phyloP scores from a whole-genome alignment of 2,329 filamentous ascomycete genomes.

The Fusarium bulbicola region DNA sequence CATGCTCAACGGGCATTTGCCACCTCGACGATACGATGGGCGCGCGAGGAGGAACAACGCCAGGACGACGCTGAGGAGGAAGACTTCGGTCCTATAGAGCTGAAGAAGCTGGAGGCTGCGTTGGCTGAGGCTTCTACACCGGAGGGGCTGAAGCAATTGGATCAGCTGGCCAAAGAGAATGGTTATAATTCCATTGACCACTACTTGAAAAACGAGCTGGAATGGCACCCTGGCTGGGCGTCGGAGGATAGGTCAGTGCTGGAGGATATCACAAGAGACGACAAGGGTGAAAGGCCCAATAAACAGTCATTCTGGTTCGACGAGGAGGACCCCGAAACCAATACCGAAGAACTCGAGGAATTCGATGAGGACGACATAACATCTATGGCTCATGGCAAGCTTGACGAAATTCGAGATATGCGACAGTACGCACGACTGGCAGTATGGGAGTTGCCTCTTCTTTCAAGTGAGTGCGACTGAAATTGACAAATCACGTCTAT shows the following conservation, averaged over 20 bases:
- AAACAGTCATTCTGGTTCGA: slow-evolving; percentile 59
- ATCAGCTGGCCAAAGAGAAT: slow-evolving; percentile 49
- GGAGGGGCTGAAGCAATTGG: slow-evolving; percentile 47
- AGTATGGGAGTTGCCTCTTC: slow-evolving; percentile 94
- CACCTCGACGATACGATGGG: slow-evolving; percentile 45
- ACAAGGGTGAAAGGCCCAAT: slow-evolving; percentile 47
- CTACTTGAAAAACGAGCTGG: slow-evolving; percentile 43
- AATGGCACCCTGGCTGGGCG: slow-evolving; percentile 43
- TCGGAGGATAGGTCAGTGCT: slow-evolving; percentile 46
- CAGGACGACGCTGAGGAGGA: slow-evolving; percentile 40
- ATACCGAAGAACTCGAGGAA: slow-evolving; percentile 65
- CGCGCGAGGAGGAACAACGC: slow-evolving; percentile 29
- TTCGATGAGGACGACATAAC: slow-evolving; percentile 87
- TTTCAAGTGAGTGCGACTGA: slow-evolving; percentile 73
- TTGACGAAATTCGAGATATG: slow-evolving; percentile 88
- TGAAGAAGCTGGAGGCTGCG: slow-evolving; percentile 45
- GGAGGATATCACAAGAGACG: slow-evolving; percentile 45
- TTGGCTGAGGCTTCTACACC: slow-evolving; percentile 45
- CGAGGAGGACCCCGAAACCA: slow-evolving; percentile 57
- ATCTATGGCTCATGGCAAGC: slow-evolving; percentile 81
- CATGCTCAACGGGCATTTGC: slow-evolving; percentile 44
- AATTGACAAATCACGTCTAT: neutral
- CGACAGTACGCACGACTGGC: slow-evolving; percentile 87
- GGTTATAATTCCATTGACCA: slow-evolving; percentile 47
- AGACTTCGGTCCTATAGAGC: slow-evolving; percentile 39